phyloP scores from a whole-genome alignment of 2,329 filamentous ascomycete species.

The Fusarium buharicum region DNA sequence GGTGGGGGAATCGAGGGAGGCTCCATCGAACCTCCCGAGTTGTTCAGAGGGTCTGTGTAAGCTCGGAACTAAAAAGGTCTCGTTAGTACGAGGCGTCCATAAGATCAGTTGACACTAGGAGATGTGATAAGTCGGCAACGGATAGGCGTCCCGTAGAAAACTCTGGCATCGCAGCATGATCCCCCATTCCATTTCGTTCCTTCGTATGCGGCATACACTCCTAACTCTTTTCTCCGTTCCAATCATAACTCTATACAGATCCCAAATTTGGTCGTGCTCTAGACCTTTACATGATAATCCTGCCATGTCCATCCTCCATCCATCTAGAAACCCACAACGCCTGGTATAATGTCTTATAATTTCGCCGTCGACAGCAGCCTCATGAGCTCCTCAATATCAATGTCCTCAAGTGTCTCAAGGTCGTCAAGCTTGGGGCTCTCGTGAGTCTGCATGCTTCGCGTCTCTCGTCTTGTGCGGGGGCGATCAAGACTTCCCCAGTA shows the following conservation, averaged over 20 bases:
- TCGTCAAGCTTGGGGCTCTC: constrained; percentile 33
- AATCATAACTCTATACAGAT: constrained; percentile 41
- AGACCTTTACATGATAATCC: constrained; percentile 36
- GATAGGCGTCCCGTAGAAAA: constrained; percentile 42
- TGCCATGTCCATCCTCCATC: constrained; percentile 27
- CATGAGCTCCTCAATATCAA: constrained; percentile 45
- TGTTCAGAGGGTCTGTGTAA: constrained; percentile 66
- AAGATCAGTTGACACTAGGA: constrained; percentile 39
- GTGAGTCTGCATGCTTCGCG: constrained; percentile 9
- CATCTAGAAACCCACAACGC: constrained; percentile 39
- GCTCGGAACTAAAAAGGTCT: constrained; percentile 63
- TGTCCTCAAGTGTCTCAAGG: constrained; percentile 45
- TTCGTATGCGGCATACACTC: constrained; percentile 36
- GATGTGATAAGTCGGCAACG: constrained; percentile 37
- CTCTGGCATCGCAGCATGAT: constrained; percentile 45
- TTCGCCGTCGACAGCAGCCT: constrained; percentile 39
- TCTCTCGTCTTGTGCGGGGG: constrained; percentile 20
- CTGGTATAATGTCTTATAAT: constrained; percentile 40
- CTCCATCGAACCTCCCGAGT: constrained; percentile 59
- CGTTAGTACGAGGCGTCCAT: constrained; percentile 36
- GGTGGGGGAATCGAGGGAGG: constrained; percentile 69
- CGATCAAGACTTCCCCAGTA: constrained; percentile 29
- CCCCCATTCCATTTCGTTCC: constrained; percentile 46
- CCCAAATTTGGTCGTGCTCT: constrained; percentile 19
- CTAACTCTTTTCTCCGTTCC: constrained; percentile 40